Conservation (phyloP, 768 basidiomycete genomes). For the Mycena maculata region DNA sequence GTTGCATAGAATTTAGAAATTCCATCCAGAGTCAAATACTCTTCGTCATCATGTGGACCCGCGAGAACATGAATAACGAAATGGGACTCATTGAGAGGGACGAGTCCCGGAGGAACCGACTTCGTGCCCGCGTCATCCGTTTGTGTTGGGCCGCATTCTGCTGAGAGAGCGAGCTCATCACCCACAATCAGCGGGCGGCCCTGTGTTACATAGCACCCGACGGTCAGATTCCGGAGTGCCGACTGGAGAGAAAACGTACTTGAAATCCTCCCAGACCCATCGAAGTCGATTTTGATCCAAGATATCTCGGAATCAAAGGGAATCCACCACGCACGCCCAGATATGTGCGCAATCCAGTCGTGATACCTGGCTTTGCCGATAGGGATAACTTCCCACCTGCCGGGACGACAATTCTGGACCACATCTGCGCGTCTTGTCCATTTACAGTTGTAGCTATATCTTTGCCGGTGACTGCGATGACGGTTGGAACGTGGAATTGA, state of each 20-base stretch:
- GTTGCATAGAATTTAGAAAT: constrained; percentile 63
- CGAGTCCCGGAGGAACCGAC: constrained; percentile 42
- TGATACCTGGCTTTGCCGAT: constrained; percentile 39
- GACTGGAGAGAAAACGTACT: constrained; percentile 41
- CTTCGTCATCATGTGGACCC: constrained; percentile 72
- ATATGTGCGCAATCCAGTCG: constrained; percentile 64
- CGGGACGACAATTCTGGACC: constrained; percentile 61
- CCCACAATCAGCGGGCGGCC: constrained; percentile 64
- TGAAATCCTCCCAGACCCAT: constrained; percentile 73
- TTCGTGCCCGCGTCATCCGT: constrained; percentile 27
- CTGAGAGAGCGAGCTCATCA: constrained; percentile 59
- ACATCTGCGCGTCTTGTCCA: constrained; percentile 53
- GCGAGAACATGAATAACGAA: constrained; percentile 67
- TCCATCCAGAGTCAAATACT: constrained; percentile 63
- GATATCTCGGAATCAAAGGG: constrained; percentile 64
- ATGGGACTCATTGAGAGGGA: constrained; percentile 59
- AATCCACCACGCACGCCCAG: constrained; percentile 70
- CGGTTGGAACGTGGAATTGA: constrained; percentile 60
- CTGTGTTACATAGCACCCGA: constrained; percentile 39
- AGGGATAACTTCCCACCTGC: constrained; percentile 57
- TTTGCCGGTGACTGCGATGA: constrained; percentile 69
- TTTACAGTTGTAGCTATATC: constrained; percentile 56
- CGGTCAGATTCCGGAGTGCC: no score
- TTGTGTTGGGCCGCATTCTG: constrained; percentile 39
- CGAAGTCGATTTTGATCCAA: constrained; percentile 75